Base-by-base conservation (phyloP, 2,329 filamentous ascomycete genomes). In the Epichloe aotearoae region DNA sequence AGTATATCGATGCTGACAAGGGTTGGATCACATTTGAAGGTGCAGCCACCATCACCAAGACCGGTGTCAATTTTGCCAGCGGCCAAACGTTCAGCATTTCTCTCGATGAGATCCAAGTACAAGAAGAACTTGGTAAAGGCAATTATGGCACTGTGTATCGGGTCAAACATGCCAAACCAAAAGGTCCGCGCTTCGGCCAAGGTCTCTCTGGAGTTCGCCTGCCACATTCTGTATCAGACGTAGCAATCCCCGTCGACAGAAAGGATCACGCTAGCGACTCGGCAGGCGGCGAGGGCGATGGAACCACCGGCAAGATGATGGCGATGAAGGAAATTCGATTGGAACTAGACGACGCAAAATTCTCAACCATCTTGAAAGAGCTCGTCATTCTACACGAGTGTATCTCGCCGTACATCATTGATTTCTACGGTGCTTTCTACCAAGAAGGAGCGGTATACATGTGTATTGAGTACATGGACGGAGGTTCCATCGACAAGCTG, bases 101-200 rank as follows among this genome's bases (percentile, higher is more conserved):
- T 4, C 74, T 98, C 41, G 91, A 98, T 62, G 91, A 98, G 66
- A 86, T 98, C 5, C 88, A 97, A 60, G 91, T 88, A 1, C 65
- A 97, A 52, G 88, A 91, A 54, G 93, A 98, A 70, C 73, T 98
- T 12, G 93, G 93, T 45, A 98, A 97, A 68, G 93, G 93, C 40
- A 98, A 98, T 65, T 98, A 98, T 61, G 93, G 93, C 53, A 97
- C 91, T 1, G 93, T 98, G 4, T 97, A 95, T 76, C 96, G 93
- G 67, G 93, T 97, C 52, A 82, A 84, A 59, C 93, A 98, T 69
- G 82, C 86, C 51, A 83, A 88, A 61, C 76, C 75, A 12, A 67
- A 69, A 47, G 67, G 72, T 17, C 77, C 77, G 1, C 73, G 79
- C 37, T 81, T 83, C 53, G 78, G 80, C 1, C 72, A 74, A 47